Conservation (phyloP, 2,329 filamentous ascomycete species). For the Chrysoporthe austroafricana region DNA sequence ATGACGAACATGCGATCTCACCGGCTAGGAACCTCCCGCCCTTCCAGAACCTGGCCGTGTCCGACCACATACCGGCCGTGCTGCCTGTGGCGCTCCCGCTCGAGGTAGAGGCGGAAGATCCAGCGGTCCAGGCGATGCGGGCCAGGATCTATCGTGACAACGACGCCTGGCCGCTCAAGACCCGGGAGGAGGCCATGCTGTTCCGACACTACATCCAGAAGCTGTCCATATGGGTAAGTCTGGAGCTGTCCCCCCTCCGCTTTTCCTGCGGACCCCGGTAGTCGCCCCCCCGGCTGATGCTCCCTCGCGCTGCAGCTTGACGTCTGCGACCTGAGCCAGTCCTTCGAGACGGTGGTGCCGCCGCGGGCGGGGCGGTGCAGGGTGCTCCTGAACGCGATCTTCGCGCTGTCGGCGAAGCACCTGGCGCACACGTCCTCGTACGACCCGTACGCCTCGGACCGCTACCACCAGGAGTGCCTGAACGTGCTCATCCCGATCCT, state of each 20-base stretch:
- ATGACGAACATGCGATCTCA: constrained; percentile 31
- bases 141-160: constrained; percentile 32
- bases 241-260: not conserved
- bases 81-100: constrained; percentile 17
- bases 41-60: constrained; percentile 18
- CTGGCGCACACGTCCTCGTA: constrained; percentile 53
- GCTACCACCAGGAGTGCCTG: constrained; percentile 59
- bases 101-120: constrained; percentile 22
- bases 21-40: constrained; percentile 17
- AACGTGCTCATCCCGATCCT: constrained; percentile 53
- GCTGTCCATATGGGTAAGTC: constrained; percentile 41
- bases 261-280: not conserved
- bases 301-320: constrained; percentile 43
- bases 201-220: constrained; percentile 41
- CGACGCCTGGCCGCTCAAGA: constrained; percentile 36
- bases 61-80: constrained; percentile 16
- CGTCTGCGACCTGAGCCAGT: constrained; percentile 44
- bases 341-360: constrained; percentile 59
- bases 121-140: constrained; percentile 22
- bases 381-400: constrained; percentile 59
- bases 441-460: constrained; percentile 53
- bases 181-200: constrained; percentile 36
- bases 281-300: not conserved
- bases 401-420: constrained; percentile 59
- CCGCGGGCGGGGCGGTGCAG: constrained; percentile 54